A percentile compares a stretch with the other conserved stretches of the same genome.
These are phyloP conservation scores for Ajuga chamaepitys DNA, from an alignment of 257 asterid genomes.

Conservation along the genomic window DNA sequence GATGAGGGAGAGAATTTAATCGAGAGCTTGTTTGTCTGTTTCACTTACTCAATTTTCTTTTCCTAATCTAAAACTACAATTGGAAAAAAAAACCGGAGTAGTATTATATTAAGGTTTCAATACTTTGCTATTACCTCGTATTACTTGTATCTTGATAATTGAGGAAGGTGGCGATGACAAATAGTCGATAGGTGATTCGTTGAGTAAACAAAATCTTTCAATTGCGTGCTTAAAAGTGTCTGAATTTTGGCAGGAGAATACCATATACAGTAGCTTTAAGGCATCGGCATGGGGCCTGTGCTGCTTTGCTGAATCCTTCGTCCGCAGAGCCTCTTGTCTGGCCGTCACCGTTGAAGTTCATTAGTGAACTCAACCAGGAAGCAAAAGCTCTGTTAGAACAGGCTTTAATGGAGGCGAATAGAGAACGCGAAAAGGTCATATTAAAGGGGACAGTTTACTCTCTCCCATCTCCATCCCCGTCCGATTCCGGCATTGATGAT, in stretches of 20 bases:
- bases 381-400: conserved; percentile 69
- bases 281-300: conserved; percentile 75
- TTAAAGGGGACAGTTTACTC: conserved; percentile 51
- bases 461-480: conserved; percentile 49
- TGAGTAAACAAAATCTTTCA: not conserved
- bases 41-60: too few relatives aligned
- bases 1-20: too few relatives aligned
- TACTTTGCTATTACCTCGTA: too few relatives aligned
- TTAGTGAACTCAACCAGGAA: conserved; percentile 79
- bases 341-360: conserved; percentile 92
- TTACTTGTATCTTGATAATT: too few relatives aligned
- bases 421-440: conserved; percentile 68
- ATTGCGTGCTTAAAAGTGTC: not conserved
- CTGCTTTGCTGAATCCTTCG: conserved; percentile 81
- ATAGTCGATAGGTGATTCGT: not conserved
- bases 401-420: conserved; percentile 78
- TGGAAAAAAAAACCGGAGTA: too few relatives aligned
- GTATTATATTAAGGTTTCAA: too few relatives aligned
- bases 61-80: too few relatives aligned
- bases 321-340: conserved; percentile 96
- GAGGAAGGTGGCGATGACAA: too few relatives aligned
- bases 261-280: conserved; percentile 74
- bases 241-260: conserved; percentile 54
- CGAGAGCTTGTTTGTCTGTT: too few relatives aligned
- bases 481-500: conserved; percentile 55